Evolutionary conservation across 768 basidiomycete species (phyloP), one percentile per base, ranked within the genome.

Genomic region (Pulveroboletus frians): DNA sequence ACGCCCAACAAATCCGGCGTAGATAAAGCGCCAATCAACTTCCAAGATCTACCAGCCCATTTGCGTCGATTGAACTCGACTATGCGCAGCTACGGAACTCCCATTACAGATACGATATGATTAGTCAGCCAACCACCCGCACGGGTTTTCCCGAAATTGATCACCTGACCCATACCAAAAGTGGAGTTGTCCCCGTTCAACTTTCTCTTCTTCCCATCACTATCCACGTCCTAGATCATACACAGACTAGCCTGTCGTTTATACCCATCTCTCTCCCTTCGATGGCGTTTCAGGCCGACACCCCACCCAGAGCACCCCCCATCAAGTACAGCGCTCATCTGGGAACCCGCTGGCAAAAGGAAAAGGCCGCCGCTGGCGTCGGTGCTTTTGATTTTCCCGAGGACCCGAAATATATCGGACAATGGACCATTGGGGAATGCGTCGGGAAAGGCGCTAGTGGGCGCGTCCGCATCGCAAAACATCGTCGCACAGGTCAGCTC

Each of bases 381-480:
- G 74, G 76, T 36, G 84, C 86, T 20, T 91, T 90, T 61, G 90
- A 92, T 57, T 78, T 84, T 34, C 84, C 86, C 1, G 81, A 87
- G 47, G 92, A 95, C 69, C 92, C 92, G 10, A 87, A 83, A 64
- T 76, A 73, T 51, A 85, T 96, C 39, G 93, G 93, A 10, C 91
- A 91, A 3, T 96, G 93, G 93, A 76, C 91, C 56, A 80, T 96
- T 8, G 93, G 93, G 49, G 88, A 91, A 67, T 94, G 91, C 56
- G 84, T 96, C 47, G 93, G 93, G 6, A 93, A 93, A 71, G 93
- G 93, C 43, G 89, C 90, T 29, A 90, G 88, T 58, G 93, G 93
- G 62, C 88, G 91, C 47, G 94, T 97, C 64, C 92, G 92, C 70
- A 88, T 98, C 55, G 95, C 92, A 18, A 84, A 82, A 56, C 93